phyloP scores from a whole-genome alignment of 1,284 basidiomycete species.

The Veloporphyrellus conicus region DNA sequence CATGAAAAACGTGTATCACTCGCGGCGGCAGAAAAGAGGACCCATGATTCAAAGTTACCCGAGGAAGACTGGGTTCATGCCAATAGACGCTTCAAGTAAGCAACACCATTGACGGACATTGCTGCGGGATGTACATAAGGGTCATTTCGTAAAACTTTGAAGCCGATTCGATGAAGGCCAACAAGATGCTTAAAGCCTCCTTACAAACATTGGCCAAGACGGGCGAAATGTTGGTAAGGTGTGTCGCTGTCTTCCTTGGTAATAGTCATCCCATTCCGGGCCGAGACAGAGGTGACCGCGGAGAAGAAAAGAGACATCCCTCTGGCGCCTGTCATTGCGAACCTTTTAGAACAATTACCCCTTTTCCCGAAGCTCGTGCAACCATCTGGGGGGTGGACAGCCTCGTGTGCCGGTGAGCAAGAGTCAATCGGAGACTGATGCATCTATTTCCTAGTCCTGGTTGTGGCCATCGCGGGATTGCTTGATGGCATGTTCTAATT shows the following conservation, averaged over 20 bases:
- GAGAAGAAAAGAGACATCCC: conserved; percentile 84
- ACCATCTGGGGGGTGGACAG: conserved; percentile 67
- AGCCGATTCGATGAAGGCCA: conserved; percentile 61
- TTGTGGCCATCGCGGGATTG: conserved; percentile 41
- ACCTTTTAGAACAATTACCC: conserved; percentile 27
- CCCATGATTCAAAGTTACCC: conserved; percentile 46
- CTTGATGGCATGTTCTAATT: conserved; percentile 54
- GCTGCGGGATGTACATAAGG: conserved; percentile 24
- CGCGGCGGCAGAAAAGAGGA: conserved; percentile 30
- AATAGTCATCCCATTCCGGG: conserved; percentile 88
- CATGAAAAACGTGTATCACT: conserved; percentile 31
- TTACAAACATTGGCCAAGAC: conserved; percentile 46
- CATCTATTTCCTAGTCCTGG: conserved; percentile 86
- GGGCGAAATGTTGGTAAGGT: conserved; percentile 51
- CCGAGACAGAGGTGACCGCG: conserved; percentile 90
- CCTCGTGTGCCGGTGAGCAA: conserved; percentile 46
- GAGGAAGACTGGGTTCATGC: conserved; percentile 68
- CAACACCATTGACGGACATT: conserved; percentile 11
- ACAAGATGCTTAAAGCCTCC: conserved; percentile 50
- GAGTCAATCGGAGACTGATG: conserved; percentile 67
- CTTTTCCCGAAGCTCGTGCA: conserved; percentile 86
- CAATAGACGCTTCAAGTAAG: conserved; percentile 58
- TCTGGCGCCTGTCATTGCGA: conserved; percentile 69
- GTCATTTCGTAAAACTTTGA: conserved; percentile 58
- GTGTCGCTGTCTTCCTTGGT: conserved; percentile 78